Evolutionary conservation across 2,329 filamentous ascomycete genomes (phyloP), one percentile per base, ranked within the genome.

Genomic region (Aspergillus tubingensis): DNA sequence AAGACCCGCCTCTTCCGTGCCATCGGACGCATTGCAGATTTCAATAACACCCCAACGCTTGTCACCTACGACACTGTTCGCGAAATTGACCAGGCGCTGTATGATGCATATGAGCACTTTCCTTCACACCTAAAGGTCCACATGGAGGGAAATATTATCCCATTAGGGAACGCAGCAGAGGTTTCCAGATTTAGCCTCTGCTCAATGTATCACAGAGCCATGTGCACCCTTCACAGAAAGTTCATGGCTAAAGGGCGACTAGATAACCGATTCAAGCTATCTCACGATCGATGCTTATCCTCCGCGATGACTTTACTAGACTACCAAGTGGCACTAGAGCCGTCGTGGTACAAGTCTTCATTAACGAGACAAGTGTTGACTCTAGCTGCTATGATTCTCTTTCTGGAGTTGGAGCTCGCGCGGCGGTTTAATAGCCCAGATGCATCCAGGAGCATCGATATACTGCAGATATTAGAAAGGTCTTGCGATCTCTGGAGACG

Each of bases 141-240:
- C 3, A 15, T 10, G 3, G 27, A 48, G 3, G 21, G 39, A 13
- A 15, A 11, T 11, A 8, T n/a, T 6, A 25, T 17, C 11, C 7
- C 8, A 32, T 38, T 25, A 7, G 10, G 11, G 2, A 21, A 17
- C 13, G 8, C 21, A 30, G 8, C 53, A 19, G 30, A 39, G 3
- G 41, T 54, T 21, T 49, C 60, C 1, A 44, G 36, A 4, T 21
- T 62, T 1, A 41, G 27, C 1, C 49, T 60, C 8, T 27, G 7
- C 25, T 47, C 30, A 15, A 57, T 62, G 53, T 62, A 62, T 21
- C 57, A 62, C 54, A 23, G 56, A 15, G 57, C 53, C 0, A 51
- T 62, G 30, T 57, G 48, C 5, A 57, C 41, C 13, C 25, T 62
- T 7, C 60, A 62, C 11, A 57, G 60, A 1, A 53, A 48, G 15